Evolutionary conservation across 2,329 filamentous ascomycete species (phyloP).

Genomic region (Tolypocladium capitatum): DNA sequence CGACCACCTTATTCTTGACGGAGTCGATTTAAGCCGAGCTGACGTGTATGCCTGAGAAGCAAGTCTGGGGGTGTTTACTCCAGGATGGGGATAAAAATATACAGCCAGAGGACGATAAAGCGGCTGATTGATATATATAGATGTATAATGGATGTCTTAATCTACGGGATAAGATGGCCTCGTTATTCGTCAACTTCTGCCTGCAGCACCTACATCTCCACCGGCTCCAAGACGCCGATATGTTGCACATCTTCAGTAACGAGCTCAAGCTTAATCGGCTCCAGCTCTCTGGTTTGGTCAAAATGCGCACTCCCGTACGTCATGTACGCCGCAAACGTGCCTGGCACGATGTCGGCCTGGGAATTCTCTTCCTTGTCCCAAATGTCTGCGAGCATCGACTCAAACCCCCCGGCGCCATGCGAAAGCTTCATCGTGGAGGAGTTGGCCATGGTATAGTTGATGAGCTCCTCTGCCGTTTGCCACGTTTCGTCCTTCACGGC

Average conservation of each 20-base stretch:
- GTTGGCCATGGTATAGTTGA: slow-evolving; percentile 17
- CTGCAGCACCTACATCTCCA: neutral
- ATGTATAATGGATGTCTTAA: no score
- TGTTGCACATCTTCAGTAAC: neutral
- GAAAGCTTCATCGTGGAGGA: slow-evolving; percentile 22
- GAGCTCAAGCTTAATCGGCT: neutral
- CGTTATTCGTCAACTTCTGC: neutral
- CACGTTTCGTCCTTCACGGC: slow-evolving; percentile 6
- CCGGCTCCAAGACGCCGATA: neutral
- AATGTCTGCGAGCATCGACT: slow-evolving; percentile 12
- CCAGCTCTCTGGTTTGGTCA: slow-evolving; percentile 16
- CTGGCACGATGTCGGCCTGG: slow-evolving; percentile 15
- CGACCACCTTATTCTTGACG: no score
- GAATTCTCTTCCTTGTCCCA: slow-evolving; percentile 18
- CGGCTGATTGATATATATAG: no score
- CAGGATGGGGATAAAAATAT: no score
- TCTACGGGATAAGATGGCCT: no score
- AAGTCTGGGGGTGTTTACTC: neutral
- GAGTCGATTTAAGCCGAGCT: no score
- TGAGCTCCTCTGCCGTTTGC: slow-evolving; percentile 10
- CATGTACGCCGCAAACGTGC: slow-evolving; percentile 22
- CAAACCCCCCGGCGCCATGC: slow-evolving; percentile 15
- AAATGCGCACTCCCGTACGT: slow-evolving; percentile 20
- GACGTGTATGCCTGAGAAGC: no score
- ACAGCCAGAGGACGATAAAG: no score